These are phyloP conservation scores for Smittium culicis DNA, from an alignment of 371 early-diverging fungal species.

Conservation along the genomic window DNA sequence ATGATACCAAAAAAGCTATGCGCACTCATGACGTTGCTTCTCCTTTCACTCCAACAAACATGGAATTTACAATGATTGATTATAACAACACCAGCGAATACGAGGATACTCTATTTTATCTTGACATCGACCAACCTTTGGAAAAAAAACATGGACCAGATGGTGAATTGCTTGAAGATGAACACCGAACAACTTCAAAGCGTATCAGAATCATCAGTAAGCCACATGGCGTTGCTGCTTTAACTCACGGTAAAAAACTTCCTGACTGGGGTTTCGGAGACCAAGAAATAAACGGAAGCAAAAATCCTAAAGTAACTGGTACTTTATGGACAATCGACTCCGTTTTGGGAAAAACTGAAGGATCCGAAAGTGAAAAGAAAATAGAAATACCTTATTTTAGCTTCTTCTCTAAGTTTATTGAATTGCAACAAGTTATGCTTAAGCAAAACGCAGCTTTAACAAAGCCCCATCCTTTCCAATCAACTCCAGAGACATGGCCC, in stretches of 20 bases:
- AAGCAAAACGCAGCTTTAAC: conserved; percentile 81
- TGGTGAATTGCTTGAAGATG: background rate
- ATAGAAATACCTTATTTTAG: conserved; percentile 31
- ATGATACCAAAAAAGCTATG: conserved; percentile 48
- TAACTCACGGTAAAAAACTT: conserved; percentile 54
- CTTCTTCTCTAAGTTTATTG: conserved; percentile 73
- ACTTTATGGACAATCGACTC: conserved; percentile 66
- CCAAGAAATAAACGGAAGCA: conserved; percentile 92
- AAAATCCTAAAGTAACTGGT: conserved; percentile 52
- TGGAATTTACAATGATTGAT: conserved; percentile 78
- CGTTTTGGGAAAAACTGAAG: conserved; percentile 46
- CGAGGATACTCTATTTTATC: conserved; percentile 29
- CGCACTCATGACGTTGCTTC: conserved; percentile 95
- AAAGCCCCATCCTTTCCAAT: conserved; percentile 82
- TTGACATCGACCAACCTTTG: conserved; percentile 22
- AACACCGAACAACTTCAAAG: conserved; percentile 43
- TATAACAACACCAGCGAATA: conserved; percentile 33
- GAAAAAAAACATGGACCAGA: conserved; percentile 11
- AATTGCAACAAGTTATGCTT: conserved; percentile 81
- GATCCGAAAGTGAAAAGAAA: conserved; percentile 24
- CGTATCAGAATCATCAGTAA: conserved; percentile 54
- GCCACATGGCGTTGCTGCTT: conserved; percentile 66
- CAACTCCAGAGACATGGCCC: conserved; percentile 76
- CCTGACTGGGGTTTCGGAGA: conserved; percentile 95
- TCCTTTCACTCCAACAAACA: conserved; percentile 88